Conservation (phyloP, 2,329 filamentous ascomycete genomes). For the Coniochaeta prunicola region DNA sequence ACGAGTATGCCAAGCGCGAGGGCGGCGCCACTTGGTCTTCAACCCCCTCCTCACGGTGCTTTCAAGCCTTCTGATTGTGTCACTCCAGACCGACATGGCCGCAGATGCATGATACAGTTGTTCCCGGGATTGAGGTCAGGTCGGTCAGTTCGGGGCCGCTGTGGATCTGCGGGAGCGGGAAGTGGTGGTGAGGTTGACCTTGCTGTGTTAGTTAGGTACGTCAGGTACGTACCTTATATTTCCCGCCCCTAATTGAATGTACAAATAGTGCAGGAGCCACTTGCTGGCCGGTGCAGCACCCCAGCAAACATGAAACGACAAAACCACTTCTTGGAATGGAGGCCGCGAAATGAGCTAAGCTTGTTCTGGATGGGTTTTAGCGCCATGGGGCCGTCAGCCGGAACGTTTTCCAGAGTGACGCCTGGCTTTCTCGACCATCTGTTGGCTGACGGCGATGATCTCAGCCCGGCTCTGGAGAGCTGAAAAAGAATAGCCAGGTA, state of each 20-base stretch:
- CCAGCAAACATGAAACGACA: neutral
- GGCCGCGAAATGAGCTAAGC: neutral
- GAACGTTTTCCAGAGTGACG: neutral
- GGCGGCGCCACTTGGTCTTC: no score
- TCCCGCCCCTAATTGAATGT: neutral
- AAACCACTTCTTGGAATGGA: neutral
- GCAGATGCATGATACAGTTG: no score
- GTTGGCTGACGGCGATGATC: neutral
- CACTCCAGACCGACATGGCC: no score
- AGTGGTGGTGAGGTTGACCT: no score
- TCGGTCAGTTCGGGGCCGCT: no score
- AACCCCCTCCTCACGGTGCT: no score
- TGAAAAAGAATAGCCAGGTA: neutral
- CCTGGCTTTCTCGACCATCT: neutral
- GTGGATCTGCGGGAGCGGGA: no score
- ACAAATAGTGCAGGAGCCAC: neutral
- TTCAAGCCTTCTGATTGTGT: no score
- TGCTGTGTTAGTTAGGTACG: no score
- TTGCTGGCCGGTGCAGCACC: neutral
- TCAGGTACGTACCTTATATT: no score
- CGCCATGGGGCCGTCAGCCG: neutral
- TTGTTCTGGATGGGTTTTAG: neutral
- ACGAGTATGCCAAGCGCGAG: conserved; percentile 57
- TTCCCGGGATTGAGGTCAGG: no score
- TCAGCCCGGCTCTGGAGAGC: neutral